These are phyloP conservation scores for Apophysomyces ossiformis DNA, from an alignment of 371 early-diverging fungal species.

Conservation along the genomic window DNA sequence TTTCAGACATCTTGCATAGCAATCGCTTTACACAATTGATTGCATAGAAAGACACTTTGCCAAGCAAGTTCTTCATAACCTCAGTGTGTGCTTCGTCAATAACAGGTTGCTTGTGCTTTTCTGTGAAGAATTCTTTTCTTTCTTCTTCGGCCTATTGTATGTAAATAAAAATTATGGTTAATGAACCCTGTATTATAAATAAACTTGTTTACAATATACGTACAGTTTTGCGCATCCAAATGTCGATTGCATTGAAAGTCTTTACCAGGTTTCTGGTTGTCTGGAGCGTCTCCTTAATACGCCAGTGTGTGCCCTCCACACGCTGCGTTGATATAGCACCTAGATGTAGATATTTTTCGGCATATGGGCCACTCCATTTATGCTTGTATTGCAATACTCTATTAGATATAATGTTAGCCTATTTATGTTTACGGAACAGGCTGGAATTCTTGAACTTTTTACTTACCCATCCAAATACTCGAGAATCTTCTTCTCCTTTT, in stretches of 20 bases:
- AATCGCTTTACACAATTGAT: background rate
- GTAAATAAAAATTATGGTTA: background rate
- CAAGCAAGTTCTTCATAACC: background rate
- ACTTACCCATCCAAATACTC: background rate
- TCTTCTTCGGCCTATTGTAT: slow-evolving; percentile 6
- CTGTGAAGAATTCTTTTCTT: background rate
- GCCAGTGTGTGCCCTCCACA: slow-evolving; percentile 13
- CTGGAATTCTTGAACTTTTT: too few relatives aligned
- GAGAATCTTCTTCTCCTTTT: background rate
- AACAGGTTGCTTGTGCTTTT: background rate
- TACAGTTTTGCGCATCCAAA: slow-evolving; percentile 1
- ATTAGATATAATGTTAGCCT: background rate
- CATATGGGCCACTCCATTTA: slow-evolving; percentile 16
- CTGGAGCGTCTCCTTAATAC: slow-evolving; percentile 10
- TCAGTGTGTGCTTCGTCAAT: background rate
- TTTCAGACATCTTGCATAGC: background rate
- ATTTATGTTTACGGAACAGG: too few relatives aligned
- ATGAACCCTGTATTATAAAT: too few relatives aligned
- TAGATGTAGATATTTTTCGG: slow-evolving; percentile 5
- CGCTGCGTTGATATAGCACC: slow-evolving; percentile 14
- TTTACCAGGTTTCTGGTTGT: slow-evolving; percentile 8
- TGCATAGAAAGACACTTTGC: background rate
- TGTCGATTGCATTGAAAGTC: slow-evolving; percentile 7
- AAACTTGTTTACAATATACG: background rate
- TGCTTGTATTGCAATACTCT: slow-evolving; percentile 15